Evolutionary conservation across 345 rosid species (phyloP).

Genomic region (Chamaenerion angustifolium): DNA sequence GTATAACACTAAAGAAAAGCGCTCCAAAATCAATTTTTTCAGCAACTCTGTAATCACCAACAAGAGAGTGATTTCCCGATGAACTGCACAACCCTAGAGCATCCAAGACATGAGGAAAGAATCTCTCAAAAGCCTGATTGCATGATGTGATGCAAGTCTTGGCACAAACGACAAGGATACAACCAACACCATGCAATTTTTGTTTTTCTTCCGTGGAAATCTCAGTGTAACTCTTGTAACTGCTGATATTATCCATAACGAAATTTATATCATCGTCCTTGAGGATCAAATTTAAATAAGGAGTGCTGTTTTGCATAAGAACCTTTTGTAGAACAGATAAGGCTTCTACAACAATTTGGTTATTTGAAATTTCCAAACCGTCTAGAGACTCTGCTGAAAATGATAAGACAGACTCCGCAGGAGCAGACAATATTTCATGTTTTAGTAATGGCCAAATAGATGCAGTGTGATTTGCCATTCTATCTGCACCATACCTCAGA

Average conservation of each 20-base stretch:
- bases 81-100: conserved; percentile 31
- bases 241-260: conserved; percentile 35
- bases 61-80: conserved; percentile 16
- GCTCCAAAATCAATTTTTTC: conserved; percentile 41
- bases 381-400: conserved; percentile 33
- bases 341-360: conserved; percentile 51
- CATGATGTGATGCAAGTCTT: conserved; percentile 53
- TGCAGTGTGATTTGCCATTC: conserved; percentile 47
- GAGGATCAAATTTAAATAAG: conserved; percentile 36
- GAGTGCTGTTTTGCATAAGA: conserved; percentile 33
- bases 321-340: conserved; percentile 38
- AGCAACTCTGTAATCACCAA: conserved; percentile 14
- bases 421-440: conserved; percentile 43
- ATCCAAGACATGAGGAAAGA: conserved; percentile 45
- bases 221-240: conserved; percentile 26
- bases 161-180: conserved; percentile 50
- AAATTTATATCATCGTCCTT: conserved; percentile 43
- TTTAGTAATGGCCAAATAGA: conserved; percentile 61
- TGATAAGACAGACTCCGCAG: conserved; percentile 19
- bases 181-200: conserved; percentile 44
- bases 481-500: conserved; percentile 46
- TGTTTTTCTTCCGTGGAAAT: conserved; percentile 39
- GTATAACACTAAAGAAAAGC: conserved; percentile 50
- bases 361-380: conserved; percentile 23
- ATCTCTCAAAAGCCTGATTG: conserved; percentile 36